Base-by-base conservation (phyloP, 352 stramenopile species). In the Pythium myriotylum region DNA sequence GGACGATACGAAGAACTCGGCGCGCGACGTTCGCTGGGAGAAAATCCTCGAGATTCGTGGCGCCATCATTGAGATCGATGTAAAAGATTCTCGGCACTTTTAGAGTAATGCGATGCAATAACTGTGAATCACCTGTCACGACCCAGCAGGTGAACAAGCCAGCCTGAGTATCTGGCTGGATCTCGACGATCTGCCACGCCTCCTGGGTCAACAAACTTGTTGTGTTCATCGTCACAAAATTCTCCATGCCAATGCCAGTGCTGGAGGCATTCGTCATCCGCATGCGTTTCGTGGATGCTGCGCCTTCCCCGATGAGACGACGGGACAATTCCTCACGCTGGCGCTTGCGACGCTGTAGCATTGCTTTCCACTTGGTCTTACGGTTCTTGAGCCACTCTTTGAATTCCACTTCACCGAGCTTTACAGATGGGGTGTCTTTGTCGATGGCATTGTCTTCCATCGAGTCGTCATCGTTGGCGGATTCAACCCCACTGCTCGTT, bases 81-180 rank as follows among this genome's bases (percentile, higher is more conserved):
- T 87, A 88, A 51, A 91, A 84, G n/a, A 84, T 43, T 0, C 79
- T 73, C n/a, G 82, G 82, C 51, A 91, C 73, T 50, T 88, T 88
- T 10, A 91, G 42, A 14, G 82, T 88, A 54, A 91, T 85, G 35
- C 82, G 77, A 54, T 91, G 79, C 2, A 91, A 73, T 66, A 89
- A 74, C 40, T 87, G 81, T 16, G 82, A 87, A 16, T 88, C 73
- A 8, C 67, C 78, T 23, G 97, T 97, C 67, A 99, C 88, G n/a
- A 97, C 92, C 90, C 94, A 99, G n/a, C 97, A 84, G 23, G 91
- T 88, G 55, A 98, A 98, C 13, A 89, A 79, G 29, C 96, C 96
- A 40, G 73, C 72, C 43, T 77, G 68, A 1, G 58, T 59, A n/a
- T 92, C 83, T 42, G 82, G 81, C 56, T 88, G 78, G 54, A 94